A percentile compares a stretch with the other conserved stretches of the same genome.
These are phyloP conservation scores for Mortierella sp. DNA, from an alignment of 371 early-diverging fungal genomes.

Conservation along the genomic window DNA sequence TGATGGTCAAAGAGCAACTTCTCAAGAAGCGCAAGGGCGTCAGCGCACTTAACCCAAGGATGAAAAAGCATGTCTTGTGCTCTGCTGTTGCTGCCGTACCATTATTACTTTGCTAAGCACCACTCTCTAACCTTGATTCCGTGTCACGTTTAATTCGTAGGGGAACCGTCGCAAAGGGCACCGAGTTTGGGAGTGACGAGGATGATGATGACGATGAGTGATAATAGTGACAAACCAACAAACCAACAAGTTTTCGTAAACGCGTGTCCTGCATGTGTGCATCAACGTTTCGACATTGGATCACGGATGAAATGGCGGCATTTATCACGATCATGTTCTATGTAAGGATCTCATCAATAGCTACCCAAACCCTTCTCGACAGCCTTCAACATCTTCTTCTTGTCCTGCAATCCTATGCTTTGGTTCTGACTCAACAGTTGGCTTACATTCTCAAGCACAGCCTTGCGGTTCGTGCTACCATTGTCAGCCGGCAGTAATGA, in stretches of 20 bases:
- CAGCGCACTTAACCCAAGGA: conserved; percentile 44
- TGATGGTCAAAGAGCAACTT: conserved; percentile 39
- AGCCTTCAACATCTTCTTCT: conserved; percentile 48
- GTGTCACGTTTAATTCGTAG: conserved; percentile 4
- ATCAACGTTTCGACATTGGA: too few species aligned
- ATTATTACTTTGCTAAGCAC: not conserved
- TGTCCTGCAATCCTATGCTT: conserved; percentile 52
- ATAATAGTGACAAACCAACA: not conserved
- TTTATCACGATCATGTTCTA: not conserved
- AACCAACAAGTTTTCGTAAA: too few species aligned
- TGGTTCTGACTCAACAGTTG: conserved; percentile 42
- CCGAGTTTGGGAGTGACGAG: conserved; percentile 46
- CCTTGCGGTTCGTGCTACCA: conserved; percentile 6
- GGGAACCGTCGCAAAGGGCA: conserved; percentile 37
- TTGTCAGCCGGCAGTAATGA: conserved; percentile 18
- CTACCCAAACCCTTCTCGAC: conserved; percentile 32
- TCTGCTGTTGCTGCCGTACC: not conserved
- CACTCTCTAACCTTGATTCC: not conserved
- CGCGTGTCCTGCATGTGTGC: too few species aligned
- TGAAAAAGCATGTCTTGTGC: conserved; percentile 26
- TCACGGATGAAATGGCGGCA: too few species aligned
- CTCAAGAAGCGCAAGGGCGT: conserved; percentile 46
- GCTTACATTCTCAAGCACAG: conserved; percentile 20
- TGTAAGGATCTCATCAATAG: conserved; percentile 9
- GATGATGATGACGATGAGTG: conserved; percentile 24